Evolutionary conservation across 1,284 basidiomycete genomes (phyloP), one percentile per base, ranked within the genome.

Genomic region (Fistulina hepatica): DNA sequence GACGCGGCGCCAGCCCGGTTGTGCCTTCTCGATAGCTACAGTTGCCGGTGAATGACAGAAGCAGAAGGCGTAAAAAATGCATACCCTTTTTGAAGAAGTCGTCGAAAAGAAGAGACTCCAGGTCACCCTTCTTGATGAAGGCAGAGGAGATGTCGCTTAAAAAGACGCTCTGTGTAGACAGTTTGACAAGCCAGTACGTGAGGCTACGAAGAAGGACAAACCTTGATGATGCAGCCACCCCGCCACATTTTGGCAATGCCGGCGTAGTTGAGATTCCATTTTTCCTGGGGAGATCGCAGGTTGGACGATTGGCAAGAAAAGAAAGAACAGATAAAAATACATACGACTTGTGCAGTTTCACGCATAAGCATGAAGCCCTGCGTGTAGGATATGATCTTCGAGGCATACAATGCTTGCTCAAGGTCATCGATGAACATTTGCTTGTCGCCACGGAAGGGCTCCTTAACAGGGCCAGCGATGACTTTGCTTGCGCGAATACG

Each of bases 331-430:
- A n/a, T n/a, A n/a, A n/a, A 40, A 17, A 42, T 60, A 65, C 66
- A 57, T 52, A 86, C 90, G 73, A 94, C 92, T 62, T 90, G 86
- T 39, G 93, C 94, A 39, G 94, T 94, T 67, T 97, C 86, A 52
- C 95, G 78, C 93, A 98, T 97, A 54, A 99, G 77, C 81, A 98
- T 95, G 73, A 98, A 99, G 52, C 95, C 95, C 68, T 99, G 95
- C 17, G 94, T 90, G 73, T 99, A 95, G 26, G 91, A 95, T 53
- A 95, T 92, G 63, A 99, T 94, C 78, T 99, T 99, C 55, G 91
- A 95, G 34, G 93, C 95, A 65, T 99, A 98, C 45, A 99, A 76
- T 37, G 94, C 94, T 64, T 98, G 95, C 69, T 98, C 94, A 48
- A 99, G 84, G 63, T 98, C 91, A 53, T 91, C 88, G 59, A 99